Conservation (phyloP, 1,139 yeast genomes). For the Diutina siamensis region DNA sequence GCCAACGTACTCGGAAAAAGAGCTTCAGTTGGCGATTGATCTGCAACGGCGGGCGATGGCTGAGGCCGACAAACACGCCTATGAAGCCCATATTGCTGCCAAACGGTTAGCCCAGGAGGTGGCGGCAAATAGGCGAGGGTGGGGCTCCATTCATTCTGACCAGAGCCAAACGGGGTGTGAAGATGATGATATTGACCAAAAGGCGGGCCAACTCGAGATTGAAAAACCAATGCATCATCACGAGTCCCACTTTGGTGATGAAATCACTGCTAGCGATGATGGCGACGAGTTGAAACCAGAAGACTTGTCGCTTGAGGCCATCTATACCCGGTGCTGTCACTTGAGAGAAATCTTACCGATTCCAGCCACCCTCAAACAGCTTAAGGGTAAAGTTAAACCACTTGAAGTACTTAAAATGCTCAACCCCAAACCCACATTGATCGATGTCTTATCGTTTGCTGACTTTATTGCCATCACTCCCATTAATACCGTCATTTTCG, state of each 20-base stretch:
- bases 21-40: conserved; percentile 44
- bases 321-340: conserved; percentile 89
- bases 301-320: conserved; percentile 48
- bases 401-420: conserved; percentile 65
- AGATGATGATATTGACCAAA: conserved; percentile 10
- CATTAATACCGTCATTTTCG: conserved; percentile 66
- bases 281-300: conserved; percentile 9
- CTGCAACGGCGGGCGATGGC: conserved; percentile 40
- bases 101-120: conserved; percentile 59
- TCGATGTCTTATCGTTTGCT: conserved; percentile 78
- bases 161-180: conserved; percentile 6
- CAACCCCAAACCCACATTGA: conserved; percentile 84
- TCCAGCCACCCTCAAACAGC: conserved; percentile 79
- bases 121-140: conserved; percentile 15
- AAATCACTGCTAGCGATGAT: conserved; percentile 10
- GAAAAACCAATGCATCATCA: conserved; percentile 59
- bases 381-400: conserved; percentile 66
- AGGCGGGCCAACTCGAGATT: conserved; percentile 19
- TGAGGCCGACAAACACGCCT: conserved; percentile 62
- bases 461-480: conserved; percentile 84
- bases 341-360: conserved; percentile 85
- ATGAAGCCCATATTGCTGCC: conserved; percentile 65
- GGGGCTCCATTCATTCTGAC: no score
- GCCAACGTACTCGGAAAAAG: conserved; percentile 35
- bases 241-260: conserved; percentile 44